Evolutionary conservation across 805 yeast species (phyloP), one percentile per base, ranked within the genome.

Genomic region (Ogataea thermomethanolica): DNA sequence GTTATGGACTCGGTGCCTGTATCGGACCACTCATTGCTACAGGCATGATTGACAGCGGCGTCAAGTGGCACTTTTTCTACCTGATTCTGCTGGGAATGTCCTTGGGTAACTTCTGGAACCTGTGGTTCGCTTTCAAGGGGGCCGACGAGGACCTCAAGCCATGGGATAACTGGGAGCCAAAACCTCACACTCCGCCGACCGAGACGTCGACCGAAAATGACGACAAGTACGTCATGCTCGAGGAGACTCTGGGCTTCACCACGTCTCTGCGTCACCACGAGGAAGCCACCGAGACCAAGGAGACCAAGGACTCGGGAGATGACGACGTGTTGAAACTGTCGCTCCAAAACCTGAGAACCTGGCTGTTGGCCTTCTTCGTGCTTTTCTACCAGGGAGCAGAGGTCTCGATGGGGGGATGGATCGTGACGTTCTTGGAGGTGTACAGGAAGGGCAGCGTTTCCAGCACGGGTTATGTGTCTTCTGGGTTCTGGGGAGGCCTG

Each of bases 1-100:
- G 69, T 10, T 84, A 83, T 58, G 95, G 95, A 1, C 50, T 78
- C 3, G 89, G 90, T 2, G 86, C 89, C 1, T 78, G 85, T 33
- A 48, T 79, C 1, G 72, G 87, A 2, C 90, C 95, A 2, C 70
- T 85, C 13, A 55, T 79, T 23, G 80, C 82, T 3, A 76, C 86
- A 0, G 60, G 70, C 1, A 66, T 81, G 70, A 69, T 76, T 12
- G 64, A 69, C 31, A 46, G 55, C 0, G 79, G 78, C 3, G 54
- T 70, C n/a, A 47, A 50, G 39, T 81, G 87, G 87, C 66, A 76
- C 52, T 66, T 53, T 42, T 76, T 64, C 57, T 81, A 69, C 51
- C 59, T 71, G n/a, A 66, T 80, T n/a, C 56, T 78, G 29, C 55
- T 66, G 8, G 78, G 61, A 0, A 24, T 72, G 35, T 58, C 69